Base-by-base conservation (phyloP, 495 filamentous ascomycete genomes). In the Penicillium arizonense region DNA sequence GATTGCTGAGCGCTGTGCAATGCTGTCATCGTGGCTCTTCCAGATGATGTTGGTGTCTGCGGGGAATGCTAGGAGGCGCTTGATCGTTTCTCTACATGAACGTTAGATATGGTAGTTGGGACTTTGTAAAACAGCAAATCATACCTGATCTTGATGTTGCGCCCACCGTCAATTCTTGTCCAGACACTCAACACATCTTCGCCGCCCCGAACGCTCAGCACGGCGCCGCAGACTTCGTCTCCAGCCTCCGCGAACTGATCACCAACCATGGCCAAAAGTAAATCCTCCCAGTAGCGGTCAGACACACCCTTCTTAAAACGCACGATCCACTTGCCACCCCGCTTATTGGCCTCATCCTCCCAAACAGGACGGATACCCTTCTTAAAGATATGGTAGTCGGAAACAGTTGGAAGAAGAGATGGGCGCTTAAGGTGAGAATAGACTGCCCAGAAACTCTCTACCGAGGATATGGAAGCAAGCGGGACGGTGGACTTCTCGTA, bases 151-250 rank as follows among this genome's bases (percentile, higher is more conserved):
- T 97, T 97, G 64, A 97, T 88, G 72, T 96, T 95, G 62, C 90
- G 84, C 56, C 90, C 88, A 14, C 92, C 92, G 59, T 94, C 87
- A 58, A 88, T 91, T 65, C 89, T 87, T 38, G 91, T 95, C 94
- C 94, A 98, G 62, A 98, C 90, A 74, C 90, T 96, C 68, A 98
- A 80, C 36, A 97, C 93, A 63, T 98, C 94, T 74, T 98, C 94
- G 20, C 92, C 92, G 67, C 90, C 93, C 50, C 94, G 80, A 47
- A 98, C 90, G 68, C 93, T 97, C 33, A 98, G 77, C 10, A 98
- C 95, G 41, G 85, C 87, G 52, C 94, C 94, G 61, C 94, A 97
- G 34, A 98, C 87, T 66, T 97, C 95, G 55, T 98, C 94, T 34
- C 87, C 82, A 30, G 90, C 93, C 59, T 97, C 94, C 30, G 85